Base-by-base conservation (phyloP, 2,329 filamentous ascomycete species). In the Chaetomium strumarium region DNA sequence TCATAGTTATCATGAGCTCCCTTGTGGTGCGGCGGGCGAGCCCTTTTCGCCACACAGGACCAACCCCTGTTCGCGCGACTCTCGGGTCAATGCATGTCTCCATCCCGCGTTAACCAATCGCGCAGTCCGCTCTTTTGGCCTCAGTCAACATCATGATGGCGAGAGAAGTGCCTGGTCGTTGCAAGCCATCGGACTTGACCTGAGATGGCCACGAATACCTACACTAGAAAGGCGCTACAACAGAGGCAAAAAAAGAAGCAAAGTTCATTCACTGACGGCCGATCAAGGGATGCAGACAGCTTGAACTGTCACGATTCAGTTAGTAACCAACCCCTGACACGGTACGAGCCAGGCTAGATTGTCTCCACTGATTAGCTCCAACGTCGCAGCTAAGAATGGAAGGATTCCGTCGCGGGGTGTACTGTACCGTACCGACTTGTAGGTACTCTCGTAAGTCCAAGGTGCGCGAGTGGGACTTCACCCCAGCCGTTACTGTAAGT, bases 11-110 rank as follows among this genome's bases (percentile, higher is more conserved):
- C 52, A 47, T 51, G 49, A 36, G 13, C 10, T 36, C 29, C 53
- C 39, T 55, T 41, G 53, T 51, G 51, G 56, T 20, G 49, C 54
- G 48, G 53, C 51, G 52, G 50, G 38, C n/a, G n/a, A n/a, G n/a
- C n/a, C 55, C 9, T 56, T 57, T 56, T 58, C 58, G 56, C 59
- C 52, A 52, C 55, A 47, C 43, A n/a, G 40, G 49, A 20, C 20
- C 38, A 41, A 20, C 20, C 38, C 20, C 38, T 46, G 37, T 43
- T 52, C 46, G 49, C 49, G 49, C 43, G 43, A n/a, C 29, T 47
- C 34, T 46, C 31, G 16, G n/a, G 33, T 47, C 20, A 37, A 48
- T 41, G 49, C 49, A 17, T n/a, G 37, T 19, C 30, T 46, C 24
- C 20, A 17, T 24, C 19, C 30, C 36, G 38, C 29, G 16, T 36